A percentile compares a stretch with the other conserved stretches of the same genome.
These are phyloP conservation scores for Ballota nigra DNA, from an alignment of 257 asterid genomes.

Conservation along the genomic window DNA sequence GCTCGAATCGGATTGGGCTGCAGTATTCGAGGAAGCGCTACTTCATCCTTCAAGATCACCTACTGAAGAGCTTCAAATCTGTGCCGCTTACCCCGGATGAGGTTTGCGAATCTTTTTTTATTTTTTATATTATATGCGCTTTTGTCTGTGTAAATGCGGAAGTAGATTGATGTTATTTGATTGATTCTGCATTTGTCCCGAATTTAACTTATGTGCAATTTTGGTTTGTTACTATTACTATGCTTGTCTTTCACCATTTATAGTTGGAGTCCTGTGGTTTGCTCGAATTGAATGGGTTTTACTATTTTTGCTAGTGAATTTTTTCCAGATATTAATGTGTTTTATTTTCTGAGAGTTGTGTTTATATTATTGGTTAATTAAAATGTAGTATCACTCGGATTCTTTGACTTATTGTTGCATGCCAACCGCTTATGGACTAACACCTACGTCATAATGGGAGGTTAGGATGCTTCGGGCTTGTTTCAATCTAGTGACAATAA, in stretches of 20 bases:
- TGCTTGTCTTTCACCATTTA: neutral
- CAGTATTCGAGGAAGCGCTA: slow-evolving; percentile 89
- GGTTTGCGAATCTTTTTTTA: slow-evolving; percentile 32
- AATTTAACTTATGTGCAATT: slow-evolving; percentile 8
- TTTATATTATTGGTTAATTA: neutral
- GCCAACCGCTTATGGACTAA: neutral
- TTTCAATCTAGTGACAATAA: too few relatives aligned
- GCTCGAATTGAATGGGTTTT: slow-evolving; percentile 10
- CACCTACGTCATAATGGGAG: neutral
- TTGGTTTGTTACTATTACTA: neutral
- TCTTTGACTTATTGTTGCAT: neutral
- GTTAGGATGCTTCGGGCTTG: neutral
- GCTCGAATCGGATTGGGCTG: slow-evolving; percentile 84
- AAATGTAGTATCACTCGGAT: neutral
- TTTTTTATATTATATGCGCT: neutral
- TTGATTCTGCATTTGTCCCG: neutral
- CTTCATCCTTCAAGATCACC: slow-evolving; percentile 84
- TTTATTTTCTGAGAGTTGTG: neutral
- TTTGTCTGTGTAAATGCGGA: slow-evolving; percentile 14
- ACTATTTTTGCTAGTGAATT: slow-evolving; percentile 13
- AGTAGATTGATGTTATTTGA: slow-evolving; percentile 10
- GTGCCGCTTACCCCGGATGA: slow-evolving; percentile 57
- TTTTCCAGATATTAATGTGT: slow-evolving; percentile 1
- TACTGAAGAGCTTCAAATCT: slow-evolving; percentile 83
- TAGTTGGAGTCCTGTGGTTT: neutral